phyloP scores from a whole-genome alignment of 345 rosid species.

The Adansonia digitata region DNA sequence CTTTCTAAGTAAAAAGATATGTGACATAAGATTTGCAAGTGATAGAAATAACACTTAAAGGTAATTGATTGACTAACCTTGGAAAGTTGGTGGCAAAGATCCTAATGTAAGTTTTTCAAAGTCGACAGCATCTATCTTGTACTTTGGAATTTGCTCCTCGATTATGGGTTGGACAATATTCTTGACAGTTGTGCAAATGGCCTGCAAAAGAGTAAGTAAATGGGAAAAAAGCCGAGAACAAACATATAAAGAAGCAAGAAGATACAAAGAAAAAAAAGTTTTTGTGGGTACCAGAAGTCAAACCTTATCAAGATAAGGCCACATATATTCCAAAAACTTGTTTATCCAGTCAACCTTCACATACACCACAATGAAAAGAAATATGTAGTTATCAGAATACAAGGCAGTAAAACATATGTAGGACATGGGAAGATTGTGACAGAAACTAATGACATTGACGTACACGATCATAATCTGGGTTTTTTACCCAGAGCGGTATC shows the following conservation, averaged over 20 bases:
- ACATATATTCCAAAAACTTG: conserved; percentile 65
- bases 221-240: neutral
- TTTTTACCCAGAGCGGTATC: conserved; percentile 92
- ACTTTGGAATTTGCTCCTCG: conserved; percentile 87
- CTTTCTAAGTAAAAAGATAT: neutral
- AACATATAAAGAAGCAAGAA: conserved; percentile 9
- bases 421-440: conserved; percentile 3
- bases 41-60: neutral
- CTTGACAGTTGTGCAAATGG: conserved; percentile 74
- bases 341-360: conserved; percentile 83
- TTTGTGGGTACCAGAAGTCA: neutral
- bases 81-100: conserved; percentile 83
- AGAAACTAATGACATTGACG: conserved; percentile 22
- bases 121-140: conserved; percentile 85
- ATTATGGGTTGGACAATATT: conserved; percentile 76
- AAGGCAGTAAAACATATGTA: neutral
- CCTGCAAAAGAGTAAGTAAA: conserved; percentile 35
- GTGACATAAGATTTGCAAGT: neutral
- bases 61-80: conserved; percentile 40
- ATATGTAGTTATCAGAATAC: conserved; percentile 2
- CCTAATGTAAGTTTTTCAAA: conserved; percentile 85
- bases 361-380: neutral
- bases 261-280: neutral
- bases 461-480: conserved; percentile 91
- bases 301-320: conserved; percentile 99